Percentiles rank a stretch among this genome's conserved stretches.
Conservation (phyloP, 176 grass and related monocot genomes). For the Melocanna baccifera region DNA sequence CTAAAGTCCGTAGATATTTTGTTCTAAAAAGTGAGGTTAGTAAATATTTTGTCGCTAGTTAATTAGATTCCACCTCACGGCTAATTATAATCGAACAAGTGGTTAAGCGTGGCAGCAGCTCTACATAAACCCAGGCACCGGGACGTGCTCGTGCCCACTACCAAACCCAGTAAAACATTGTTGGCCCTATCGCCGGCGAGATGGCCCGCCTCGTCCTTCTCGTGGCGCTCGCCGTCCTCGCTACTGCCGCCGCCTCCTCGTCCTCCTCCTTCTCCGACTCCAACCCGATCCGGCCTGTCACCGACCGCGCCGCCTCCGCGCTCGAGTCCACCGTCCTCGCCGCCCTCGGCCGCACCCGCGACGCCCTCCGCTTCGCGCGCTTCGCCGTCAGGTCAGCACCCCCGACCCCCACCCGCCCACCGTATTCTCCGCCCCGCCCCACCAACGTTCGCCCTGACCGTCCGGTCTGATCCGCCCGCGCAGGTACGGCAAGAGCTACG, state of each 20-base stretch:
- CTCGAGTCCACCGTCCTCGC: conserved; percentile 68
- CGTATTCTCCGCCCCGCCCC: background rate
- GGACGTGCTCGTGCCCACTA: background rate
- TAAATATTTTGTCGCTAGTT: background rate
- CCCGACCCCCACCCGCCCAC: background rate
- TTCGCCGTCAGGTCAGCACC: conserved; percentile 61
- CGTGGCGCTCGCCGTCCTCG: conserved; percentile 26
- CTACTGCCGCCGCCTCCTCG: conserved; percentile 20
- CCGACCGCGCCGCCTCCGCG: conserved; percentile 54
- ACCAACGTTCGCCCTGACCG: background rate
- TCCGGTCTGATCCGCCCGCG: background rate
- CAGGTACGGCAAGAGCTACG: conserved; percentile 85
- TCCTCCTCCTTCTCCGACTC: conserved; percentile 40
- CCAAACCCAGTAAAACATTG: conserved; percentile 10
- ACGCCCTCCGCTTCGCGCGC: conserved; percentile 65
- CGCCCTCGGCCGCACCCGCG: conserved; percentile 67
- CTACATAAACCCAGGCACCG: background rate
- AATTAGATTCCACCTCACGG: background rate
- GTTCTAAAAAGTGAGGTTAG: too few relatives aligned
- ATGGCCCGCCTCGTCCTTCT: conserved; percentile 51
- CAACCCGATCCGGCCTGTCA: conserved; percentile 76
- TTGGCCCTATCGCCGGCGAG: background rate
- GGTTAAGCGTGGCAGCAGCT: background rate
- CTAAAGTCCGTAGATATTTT: background rate
- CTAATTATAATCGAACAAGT: background rate